A percentile compares a stretch with the other conserved stretches of the same genome.
These are phyloP conservation scores for Ganoderma multipileum DNA, from an alignment of 1,284 basidiomycete species.

Conservation along the genomic window DNA sequence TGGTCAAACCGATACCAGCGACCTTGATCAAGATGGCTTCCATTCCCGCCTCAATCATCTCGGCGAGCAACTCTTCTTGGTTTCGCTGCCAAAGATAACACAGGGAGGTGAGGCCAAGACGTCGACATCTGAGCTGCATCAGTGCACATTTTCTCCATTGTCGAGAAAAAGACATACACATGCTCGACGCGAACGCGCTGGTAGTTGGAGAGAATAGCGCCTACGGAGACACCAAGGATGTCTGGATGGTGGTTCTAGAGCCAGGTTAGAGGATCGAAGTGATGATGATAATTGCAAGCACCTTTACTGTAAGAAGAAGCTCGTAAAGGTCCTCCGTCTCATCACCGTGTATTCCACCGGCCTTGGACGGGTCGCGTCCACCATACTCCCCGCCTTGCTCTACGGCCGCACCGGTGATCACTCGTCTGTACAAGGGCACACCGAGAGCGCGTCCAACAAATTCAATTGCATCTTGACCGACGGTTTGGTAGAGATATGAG, in stretches of 20 bases:
- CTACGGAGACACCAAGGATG: conserved; percentile 88
- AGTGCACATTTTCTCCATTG: not conserved
- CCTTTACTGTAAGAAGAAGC: conserved; percentile 84
- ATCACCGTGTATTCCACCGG: conserved; percentile 73
- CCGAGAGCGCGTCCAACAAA: conserved; percentile 86
- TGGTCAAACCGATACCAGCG: conserved; percentile 90
- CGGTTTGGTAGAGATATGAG: conserved; percentile 98
- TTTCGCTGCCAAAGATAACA: conserved; percentile 95
- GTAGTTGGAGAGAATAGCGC: conserved; percentile 97
- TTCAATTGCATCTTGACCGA: conserved; percentile 94
- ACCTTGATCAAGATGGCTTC: conserved; percentile 94
- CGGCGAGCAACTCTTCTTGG: conserved; percentile 83
- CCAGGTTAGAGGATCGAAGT: not conserved
- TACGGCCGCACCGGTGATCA: conserved; percentile 85
- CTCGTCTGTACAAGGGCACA: conserved; percentile 84
- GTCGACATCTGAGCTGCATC: conserved; percentile 63
- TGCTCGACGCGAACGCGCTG: conserved; percentile 97
- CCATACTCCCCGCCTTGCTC: conserved; percentile 91
- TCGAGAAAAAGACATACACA: conserved; percentile 64
- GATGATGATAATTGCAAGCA: conserved; percentile 38
- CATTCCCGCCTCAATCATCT: conserved; percentile 87
- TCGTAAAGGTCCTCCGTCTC: conserved; percentile 95
- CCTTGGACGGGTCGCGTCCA: conserved; percentile 52
- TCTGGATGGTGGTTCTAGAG: conserved; percentile 80
- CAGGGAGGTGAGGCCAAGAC: conserved; percentile 84